Conservation (phyloP, 1,284 basidiomycete genomes). For the Microbotryum violaceum region DNA sequence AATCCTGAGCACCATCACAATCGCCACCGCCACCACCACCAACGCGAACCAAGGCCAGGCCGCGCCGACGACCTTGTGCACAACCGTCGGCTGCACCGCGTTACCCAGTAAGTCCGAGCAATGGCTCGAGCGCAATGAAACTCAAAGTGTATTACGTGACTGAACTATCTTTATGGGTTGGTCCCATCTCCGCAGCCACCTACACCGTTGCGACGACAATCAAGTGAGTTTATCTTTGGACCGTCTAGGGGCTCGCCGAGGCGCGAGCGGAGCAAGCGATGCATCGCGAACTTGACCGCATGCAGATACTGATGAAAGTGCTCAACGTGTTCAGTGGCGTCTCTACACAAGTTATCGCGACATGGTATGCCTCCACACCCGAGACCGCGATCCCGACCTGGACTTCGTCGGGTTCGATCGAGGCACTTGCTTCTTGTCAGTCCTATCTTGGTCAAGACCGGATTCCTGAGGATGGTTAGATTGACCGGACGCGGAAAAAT, state of each 20-base stretch:
- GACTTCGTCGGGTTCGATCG: conserved; percentile 4
- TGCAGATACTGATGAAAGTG: conserved; percentile 7
- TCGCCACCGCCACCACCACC: conserved; percentile 1
- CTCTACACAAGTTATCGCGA: conserved; percentile 2
- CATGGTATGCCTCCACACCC: conserved; percentile 25
- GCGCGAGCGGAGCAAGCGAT: too few species aligned
- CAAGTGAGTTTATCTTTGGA: too few species aligned
- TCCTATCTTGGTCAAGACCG: neutral
- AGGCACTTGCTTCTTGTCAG: conserved; percentile 8
- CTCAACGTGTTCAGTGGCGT: neutral
- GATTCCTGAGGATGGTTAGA: neutral
- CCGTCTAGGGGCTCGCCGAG: too few species aligned
- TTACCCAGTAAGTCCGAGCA: conserved; percentile 5
- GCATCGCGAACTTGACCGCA: neutral
- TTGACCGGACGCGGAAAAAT: neutral
- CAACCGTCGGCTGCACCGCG: conserved; percentile 20
- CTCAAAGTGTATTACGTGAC: neutral
- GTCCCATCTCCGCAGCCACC: neutral
- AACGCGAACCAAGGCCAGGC: neutral
- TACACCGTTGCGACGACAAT: neutral
- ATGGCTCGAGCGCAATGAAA: neutral
- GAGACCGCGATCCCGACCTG: conserved; percentile 14
- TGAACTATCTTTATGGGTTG: neutral
- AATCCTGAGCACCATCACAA: conserved; percentile 10
- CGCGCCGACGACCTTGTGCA: conserved; percentile 4